These are phyloP conservation scores for Candida maris DNA, from an alignment of 805 yeast species.

Conservation along the genomic window DNA sequence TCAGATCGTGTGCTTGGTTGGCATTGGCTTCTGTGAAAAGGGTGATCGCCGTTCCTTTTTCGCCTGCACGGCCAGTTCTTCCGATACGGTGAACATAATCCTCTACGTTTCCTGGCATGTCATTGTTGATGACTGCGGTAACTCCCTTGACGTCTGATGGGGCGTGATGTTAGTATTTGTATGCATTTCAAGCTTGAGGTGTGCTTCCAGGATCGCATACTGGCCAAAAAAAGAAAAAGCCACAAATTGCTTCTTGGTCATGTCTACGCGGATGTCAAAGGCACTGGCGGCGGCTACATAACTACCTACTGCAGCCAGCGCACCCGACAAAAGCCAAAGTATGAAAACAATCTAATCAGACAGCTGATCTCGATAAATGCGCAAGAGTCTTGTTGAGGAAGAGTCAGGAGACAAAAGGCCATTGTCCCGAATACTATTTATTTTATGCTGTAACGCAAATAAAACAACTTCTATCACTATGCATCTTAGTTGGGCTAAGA, in stretches of 20 bases:
- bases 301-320: background rate
- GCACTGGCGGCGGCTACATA: too few species aligned
- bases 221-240: too few species aligned
- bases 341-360: background rate
- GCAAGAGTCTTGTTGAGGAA: background rate
- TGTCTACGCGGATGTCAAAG: background rate
- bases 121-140: conserved; percentile 87
- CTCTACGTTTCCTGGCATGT: conserved; percentile 97
- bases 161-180: conserved; percentile 9
- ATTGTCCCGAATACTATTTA: conserved; percentile 1
- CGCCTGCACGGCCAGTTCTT: conserved; percentile 99
- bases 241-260: background rate
- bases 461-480: too few species aligned
- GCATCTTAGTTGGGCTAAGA: too few species aligned
- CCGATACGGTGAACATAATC: conserved; percentile 99
- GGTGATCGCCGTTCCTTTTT: conserved; percentile 91
- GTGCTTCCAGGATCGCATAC: too few species aligned
- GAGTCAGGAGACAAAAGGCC: background rate
- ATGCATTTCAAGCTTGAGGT: too few species aligned
- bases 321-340: background rate
- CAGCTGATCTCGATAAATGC: background rate
- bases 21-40: conserved; percentile 87
- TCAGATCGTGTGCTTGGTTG: conserved; percentile 84
- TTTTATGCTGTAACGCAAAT: too few species aligned
- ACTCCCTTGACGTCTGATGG: conserved; percentile 93